phyloP scores from a whole-genome alignment of 768 basidiomycete species.

The Macrolepiota albuminosa region DNA sequence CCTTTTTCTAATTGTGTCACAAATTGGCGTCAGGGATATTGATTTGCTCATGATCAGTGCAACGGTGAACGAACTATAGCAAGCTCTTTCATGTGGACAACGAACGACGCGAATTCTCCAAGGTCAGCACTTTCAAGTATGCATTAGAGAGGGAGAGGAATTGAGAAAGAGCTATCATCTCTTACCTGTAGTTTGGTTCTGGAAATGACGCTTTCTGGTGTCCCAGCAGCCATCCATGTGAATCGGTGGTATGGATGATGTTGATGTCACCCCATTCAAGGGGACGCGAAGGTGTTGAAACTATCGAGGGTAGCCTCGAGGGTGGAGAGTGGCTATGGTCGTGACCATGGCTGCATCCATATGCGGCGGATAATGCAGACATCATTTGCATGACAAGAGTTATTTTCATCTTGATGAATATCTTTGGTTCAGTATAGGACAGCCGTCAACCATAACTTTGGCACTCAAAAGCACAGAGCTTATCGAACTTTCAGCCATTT shows the following conservation, averaged over 20 bases:
- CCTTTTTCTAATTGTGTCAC: constrained; percentile 21
- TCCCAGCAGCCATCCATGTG: constrained; percentile 67
- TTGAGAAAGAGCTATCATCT: background rate
- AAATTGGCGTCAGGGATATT: background rate
- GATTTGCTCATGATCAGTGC: background rate
- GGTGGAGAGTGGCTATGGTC: constrained; percentile 23
- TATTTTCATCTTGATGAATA: background rate
- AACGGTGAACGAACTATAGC: background rate
- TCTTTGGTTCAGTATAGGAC: background rate
- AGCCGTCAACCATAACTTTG: background rate
- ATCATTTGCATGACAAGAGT: background rate
- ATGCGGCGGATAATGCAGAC: background rate
- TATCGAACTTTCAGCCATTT: background rate
- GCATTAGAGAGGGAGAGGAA: background rate
- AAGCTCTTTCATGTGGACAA: constrained; percentile 12
- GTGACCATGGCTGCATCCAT: constrained; percentile 14
- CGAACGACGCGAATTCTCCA: constrained; percentile 18
- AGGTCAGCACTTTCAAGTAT: constrained; percentile 28
- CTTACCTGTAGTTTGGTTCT: constrained; percentile 69
- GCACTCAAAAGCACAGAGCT: background rate
- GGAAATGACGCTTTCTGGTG: constrained; percentile 73
- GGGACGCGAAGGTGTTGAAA: constrained; percentile 59
- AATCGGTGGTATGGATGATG: constrained; percentile 82
- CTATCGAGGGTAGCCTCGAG: constrained; percentile 32
- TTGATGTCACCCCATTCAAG: constrained; percentile 89